Percentiles rank a stretch among this genome's conserved stretches.
phyloP scores from a whole-genome alignment of 352 stramenopile species.

The Albugo candida region DNA sequence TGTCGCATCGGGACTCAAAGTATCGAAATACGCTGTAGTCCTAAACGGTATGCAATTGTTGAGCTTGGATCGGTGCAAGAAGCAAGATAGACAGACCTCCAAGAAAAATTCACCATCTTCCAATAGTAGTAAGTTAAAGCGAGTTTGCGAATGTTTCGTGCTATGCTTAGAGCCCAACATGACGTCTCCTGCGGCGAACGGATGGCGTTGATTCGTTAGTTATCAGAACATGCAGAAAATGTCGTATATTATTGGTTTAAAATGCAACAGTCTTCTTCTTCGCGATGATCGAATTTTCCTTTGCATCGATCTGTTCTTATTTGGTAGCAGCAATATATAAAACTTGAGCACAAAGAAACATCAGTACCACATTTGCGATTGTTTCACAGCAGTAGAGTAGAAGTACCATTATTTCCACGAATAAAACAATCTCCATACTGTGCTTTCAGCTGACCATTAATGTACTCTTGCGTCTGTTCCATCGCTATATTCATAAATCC shows the following conservation, averaged over 20 bases:
- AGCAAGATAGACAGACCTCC: constrained; percentile 20
- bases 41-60: constrained; percentile 8
- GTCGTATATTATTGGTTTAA: no score
- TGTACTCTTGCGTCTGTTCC: constrained; percentile 99
- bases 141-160: constrained; percentile 2
- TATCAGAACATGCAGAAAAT: no score
- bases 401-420: constrained; percentile 96
- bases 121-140: constrained; percentile 82
- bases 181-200: background rate
- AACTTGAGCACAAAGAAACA: constrained; percentile 14
- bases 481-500: constrained; percentile 99
- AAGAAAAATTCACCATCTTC: constrained; percentile 86
- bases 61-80: background rate
- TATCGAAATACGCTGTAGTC: constrained; percentile 46
- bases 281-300: no score
- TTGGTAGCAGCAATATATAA: constrained; percentile 75
- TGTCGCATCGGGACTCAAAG: constrained; percentile 17
- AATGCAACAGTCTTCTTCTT: no score
- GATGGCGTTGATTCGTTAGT: no score
- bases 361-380: background rate
- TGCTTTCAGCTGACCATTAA: constrained; percentile 96
- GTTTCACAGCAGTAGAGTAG: background rate
- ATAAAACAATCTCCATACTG: constrained; percentile 99
- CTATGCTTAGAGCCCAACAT: background rate
- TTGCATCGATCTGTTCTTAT: constrained; percentile 11